These are phyloP conservation scores for Penicillium crustosum DNA, from an alignment of 2,329 filamentous ascomycete genomes.

Conservation along the genomic window DNA sequence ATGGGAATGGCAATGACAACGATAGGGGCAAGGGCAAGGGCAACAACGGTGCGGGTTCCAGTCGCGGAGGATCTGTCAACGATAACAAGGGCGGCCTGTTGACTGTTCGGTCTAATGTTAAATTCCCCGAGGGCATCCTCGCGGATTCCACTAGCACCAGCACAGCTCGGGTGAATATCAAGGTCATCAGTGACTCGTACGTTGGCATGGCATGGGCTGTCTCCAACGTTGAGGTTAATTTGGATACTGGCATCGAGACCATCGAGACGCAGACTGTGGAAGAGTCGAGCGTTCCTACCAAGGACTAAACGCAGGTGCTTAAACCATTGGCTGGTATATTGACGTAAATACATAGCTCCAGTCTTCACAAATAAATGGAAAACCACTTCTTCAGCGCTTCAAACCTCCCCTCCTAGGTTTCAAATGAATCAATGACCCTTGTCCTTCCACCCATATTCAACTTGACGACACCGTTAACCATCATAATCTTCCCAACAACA, in stretches of 20 bases:
- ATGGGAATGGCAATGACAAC: neutral
- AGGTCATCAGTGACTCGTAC: slow-evolving; percentile 85
- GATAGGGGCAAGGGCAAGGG: slow-evolving; percentile 8
- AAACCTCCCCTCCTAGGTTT: slow-evolving; percentile 47
- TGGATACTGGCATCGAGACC: slow-evolving; percentile 27
- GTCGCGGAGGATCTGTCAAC: slow-evolving; percentile 11
- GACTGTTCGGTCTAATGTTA: slow-evolving; percentile 32
- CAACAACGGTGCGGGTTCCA: slow-evolving; percentile 14
- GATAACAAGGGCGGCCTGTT: slow-evolving; percentile 21
- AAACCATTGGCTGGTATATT: neutral
- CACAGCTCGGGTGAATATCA: slow-evolving; percentile 60
- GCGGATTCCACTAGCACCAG: slow-evolving; percentile 14
- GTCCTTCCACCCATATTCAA: slow-evolving; percentile 47
- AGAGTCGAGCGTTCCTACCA: slow-evolving; percentile 18
- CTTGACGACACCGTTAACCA: slow-evolving; percentile 35
- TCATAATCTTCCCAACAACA: slow-evolving; percentile 32
- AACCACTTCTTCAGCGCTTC: slow-evolving; percentile 47
- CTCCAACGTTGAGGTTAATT: slow-evolving; percentile 51
- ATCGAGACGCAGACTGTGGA: slow-evolving; percentile 18
- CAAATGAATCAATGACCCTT: slow-evolving; percentile 41
- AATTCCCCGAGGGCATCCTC: slow-evolving; percentile 30
- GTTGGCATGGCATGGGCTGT: slow-evolving; percentile 68
- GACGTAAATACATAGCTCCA: neutral
- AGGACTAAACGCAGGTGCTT: neutral
- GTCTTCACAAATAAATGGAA: slow-evolving; percentile 33